Evolutionary conservation across 768 basidiomycete species (phyloP), one percentile per base, ranked within the genome.

Genomic region (Mrakia frigida): DNA sequence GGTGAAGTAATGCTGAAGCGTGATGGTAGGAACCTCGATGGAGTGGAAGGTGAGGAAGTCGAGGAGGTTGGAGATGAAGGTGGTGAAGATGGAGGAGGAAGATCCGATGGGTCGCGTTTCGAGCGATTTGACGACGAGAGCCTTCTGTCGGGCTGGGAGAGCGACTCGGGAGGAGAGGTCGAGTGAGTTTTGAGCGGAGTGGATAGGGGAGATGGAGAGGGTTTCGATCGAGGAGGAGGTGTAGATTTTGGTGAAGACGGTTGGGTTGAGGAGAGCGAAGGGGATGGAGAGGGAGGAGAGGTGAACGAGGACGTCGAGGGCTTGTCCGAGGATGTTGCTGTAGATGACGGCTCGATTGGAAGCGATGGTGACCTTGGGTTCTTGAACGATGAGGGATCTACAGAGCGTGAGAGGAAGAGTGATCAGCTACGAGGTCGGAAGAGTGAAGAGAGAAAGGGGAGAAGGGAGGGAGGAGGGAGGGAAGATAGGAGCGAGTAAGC

Each of bases 281-380:
- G 59, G 59, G 59, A 60, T 60, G 33, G 59, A 60, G n/a, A 60
- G n/a, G 33, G n/a, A 28, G n/a, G 59, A 9, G 59, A 60, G 59
- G 59, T n/a, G n/a, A 18, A 33, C n/a, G 10, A 60, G n/a, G n/a
- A 60, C 59, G 59, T 60, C 33, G n/a, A 60, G 59, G 4, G 59
- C 59, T 14, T n/a, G 33, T 25, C 0, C 2, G 59, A 60, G 59
- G 33, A 60, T 11, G n/a, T 33, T 14, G 59, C n/a, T 28, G 33
- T 28, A 60, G 59, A 60, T 14, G n/a, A 33, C 59, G 3, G 59
- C 59, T 60, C 59, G 59, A 14, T n/a, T 33, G 2, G 33, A n/a
- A 33, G 59, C n/a, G 59, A 60, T 60, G n/a, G 59, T 33, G 9
- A 0, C 28, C 59, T 60, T 33, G 16, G 59, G 59, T 9, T 60